A percentile compares a stretch with the other conserved stretches of the same genome.
These are phyloP conservation scores for Fusarium illudens DNA, from an alignment of 2,329 filamentous ascomycete species.

Conservation along the genomic window DNA sequence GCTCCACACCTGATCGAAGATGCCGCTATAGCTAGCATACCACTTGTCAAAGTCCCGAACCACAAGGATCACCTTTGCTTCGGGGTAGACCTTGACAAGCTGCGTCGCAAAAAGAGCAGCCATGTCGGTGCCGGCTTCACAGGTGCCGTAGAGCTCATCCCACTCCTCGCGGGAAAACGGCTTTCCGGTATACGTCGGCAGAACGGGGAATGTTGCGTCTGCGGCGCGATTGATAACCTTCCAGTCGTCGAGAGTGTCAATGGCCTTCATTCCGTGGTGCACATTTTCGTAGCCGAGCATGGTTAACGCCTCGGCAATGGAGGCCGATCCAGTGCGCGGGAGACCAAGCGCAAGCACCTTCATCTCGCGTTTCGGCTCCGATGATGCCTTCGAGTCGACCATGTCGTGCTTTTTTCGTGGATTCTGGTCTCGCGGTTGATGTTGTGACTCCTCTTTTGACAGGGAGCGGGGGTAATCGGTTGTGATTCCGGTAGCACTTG, in stretches of 20 bases:
- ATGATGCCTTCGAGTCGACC: not conserved
- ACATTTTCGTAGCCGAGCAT: slow-evolving; percentile 47
- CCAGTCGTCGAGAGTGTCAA: slow-evolving; percentile 40
- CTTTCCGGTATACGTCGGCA: slow-evolving; percentile 41
- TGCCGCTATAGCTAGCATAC: slow-evolving; percentile 43
- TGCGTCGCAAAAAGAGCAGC: slow-evolving; percentile 41
- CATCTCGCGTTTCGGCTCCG: slow-evolving; percentile 35
- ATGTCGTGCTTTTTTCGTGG: not conserved
- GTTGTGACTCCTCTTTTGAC: not conserved
- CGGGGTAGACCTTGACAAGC: slow-evolving; percentile 44
- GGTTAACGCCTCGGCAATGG: slow-evolving; percentile 46
- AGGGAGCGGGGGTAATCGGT: not conserved
- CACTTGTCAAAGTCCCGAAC: slow-evolving; percentile 45
- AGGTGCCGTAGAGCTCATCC: slow-evolving; percentile 45
- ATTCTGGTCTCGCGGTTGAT: not conserved
- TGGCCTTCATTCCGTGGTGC: slow-evolving; percentile 42
- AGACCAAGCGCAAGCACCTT: slow-evolving; percentile 45
- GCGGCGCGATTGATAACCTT: slow-evolving; percentile 38
- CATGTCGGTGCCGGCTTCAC: slow-evolving; percentile 45
- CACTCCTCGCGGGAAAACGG: slow-evolving; percentile 43
- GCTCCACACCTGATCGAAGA: slow-evolving; percentile 39
- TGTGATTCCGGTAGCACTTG: not conserved
- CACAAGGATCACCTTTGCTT: slow-evolving; percentile 47
- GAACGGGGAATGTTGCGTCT: slow-evolving; percentile 42
- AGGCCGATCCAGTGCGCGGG: slow-evolving; percentile 46